A percentile compares a stretch with the other conserved stretches of the same genome.
phyloP scores from a whole-genome alignment of 1,139 yeast genomes.

The Arxiozyma bovina region DNA sequence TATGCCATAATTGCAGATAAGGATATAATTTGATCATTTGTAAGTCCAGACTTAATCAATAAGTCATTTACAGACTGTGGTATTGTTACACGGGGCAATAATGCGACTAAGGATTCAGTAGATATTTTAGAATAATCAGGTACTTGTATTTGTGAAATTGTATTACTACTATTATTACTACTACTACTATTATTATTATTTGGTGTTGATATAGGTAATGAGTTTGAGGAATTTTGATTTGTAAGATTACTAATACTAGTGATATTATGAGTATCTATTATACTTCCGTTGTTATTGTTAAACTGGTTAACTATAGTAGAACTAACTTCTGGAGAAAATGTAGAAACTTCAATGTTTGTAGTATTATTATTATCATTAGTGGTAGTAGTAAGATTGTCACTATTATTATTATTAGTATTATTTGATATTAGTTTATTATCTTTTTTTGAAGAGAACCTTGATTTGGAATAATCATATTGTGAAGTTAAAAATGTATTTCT shows the following conservation, averaged over 20 bases:
- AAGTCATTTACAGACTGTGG: constrained; percentile 66
- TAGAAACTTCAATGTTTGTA: background rate
- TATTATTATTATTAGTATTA: background rate
- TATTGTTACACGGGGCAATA: constrained; percentile 53
- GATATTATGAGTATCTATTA: background rate
- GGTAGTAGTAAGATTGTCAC: background rate
- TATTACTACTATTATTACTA: background rate
- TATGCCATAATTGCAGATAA: constrained; percentile 65
- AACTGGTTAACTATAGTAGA: constrained; percentile 1
- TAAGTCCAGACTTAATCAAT: constrained; percentile 54
- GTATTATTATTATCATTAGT: background rate
- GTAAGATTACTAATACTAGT: background rate
- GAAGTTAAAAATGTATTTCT: constrained; percentile 27
- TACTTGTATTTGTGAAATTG: constrained; percentile 15
- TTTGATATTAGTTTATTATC: background rate
- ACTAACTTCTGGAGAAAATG: constrained; percentile 18
- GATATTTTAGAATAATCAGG: constrained; percentile 29
- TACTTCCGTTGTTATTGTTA: constrained; percentile 1
- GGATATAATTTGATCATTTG: constrained; percentile 61
- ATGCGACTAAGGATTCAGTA: constrained; percentile 27
- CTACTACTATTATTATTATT: background rate
- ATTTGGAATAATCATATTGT: constrained; percentile 28
- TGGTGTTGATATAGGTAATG: constrained; percentile 17
- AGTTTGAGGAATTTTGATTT: background rate
- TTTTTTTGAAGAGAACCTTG: constrained; percentile 24